phyloP scores from a whole-genome alignment of 768 basidiomycete species.

The Lactarius vividus region DNA sequence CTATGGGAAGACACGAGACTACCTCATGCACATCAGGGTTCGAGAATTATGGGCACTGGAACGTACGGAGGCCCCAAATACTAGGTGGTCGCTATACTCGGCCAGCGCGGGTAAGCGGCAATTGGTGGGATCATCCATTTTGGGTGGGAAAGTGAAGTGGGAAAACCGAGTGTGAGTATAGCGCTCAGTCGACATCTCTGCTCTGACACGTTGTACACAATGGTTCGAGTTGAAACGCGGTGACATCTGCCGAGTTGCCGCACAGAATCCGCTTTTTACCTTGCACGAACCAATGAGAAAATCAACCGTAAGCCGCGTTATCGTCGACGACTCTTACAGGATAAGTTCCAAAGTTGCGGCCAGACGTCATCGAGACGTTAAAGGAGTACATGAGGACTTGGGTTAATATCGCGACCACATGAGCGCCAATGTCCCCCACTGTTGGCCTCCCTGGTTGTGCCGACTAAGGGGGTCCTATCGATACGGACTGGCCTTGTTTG shows the following conservation, averaged over 20 bases:
- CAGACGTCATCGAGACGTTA: conserved; percentile 12
- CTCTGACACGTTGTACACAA: background rate
- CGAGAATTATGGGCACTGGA: conserved; percentile 64
- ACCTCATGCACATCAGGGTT: conserved; percentile 61
- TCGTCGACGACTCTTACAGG: background rate
- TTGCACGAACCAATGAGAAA: conserved; percentile 8
- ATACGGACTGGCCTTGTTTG: background rate
- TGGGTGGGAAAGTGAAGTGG: conserved; percentile 39
- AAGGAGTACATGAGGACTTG: background rate
- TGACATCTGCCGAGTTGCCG: conserved; percentile 1
- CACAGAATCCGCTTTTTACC: conserved; percentile 10
- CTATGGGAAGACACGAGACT: conserved; percentile 63
- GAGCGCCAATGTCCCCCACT: background rate
- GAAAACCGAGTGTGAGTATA: conserved; percentile 1
- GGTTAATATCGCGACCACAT: background rate
- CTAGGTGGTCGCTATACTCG: conserved; percentile 45
- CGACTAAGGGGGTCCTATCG: conserved; percentile 8
- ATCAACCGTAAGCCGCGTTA: conserved; percentile 8
- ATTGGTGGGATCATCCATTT: conserved; percentile 60
- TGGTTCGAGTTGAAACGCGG: conserved; percentile 2
- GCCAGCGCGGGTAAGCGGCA: conserved; percentile 45
- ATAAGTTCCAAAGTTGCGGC: background rate
- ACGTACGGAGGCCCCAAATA: conserved; percentile 40
- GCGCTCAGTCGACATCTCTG: conserved; percentile 6
- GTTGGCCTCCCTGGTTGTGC: background rate